Percentiles rank a stretch among this genome's conserved stretches.
phyloP scores from a whole-genome alignment of 164 flowering plant species.

The Hamamelis virginiana region DNA sequence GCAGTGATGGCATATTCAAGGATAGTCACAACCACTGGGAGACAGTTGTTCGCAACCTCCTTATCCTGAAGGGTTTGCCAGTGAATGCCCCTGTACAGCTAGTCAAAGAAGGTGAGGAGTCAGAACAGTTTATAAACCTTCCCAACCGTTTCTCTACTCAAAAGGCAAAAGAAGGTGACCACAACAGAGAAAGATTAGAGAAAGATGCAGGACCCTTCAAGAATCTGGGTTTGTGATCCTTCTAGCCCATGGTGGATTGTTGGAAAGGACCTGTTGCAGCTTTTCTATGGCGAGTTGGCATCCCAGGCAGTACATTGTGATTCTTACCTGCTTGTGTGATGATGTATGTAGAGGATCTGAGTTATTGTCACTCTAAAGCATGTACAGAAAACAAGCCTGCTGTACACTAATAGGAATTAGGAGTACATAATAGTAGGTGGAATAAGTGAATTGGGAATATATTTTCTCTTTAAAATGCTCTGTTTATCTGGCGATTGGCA shows the following conservation, averaged over 20 bases:
- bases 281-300: constrained; percentile 21
- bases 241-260: not conserved
- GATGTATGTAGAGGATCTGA: constrained; percentile 13
- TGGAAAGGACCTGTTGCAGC: not conserved
- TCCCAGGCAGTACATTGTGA: constrained; percentile 26
- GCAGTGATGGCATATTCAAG: constrained; percentile 9
- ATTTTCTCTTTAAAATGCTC: not conserved
- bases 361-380: not conserved
- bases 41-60: constrained; percentile 30
- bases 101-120: constrained; percentile 41
- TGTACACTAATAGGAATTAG: constrained; percentile 15
- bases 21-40: constrained; percentile 25
- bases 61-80: constrained; percentile 38
- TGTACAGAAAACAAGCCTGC: constrained; percentile 25
- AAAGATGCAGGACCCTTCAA: not conserved
- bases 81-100: constrained; percentile 39
- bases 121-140: constrained; percentile 33
- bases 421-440: constrained; percentile 10
- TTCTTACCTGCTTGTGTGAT: constrained; percentile 22
- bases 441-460: constrained; percentile 7
- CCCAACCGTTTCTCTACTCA: constrained; percentile 20
- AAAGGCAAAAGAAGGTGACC: constrained; percentile 9
- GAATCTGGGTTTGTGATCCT: not conserved
- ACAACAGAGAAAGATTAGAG: constrained; percentile 4
- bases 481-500: not conserved